A percentile compares a stretch with the other conserved stretches of the same genome.
Conservation (phyloP, 1,284 basidiomycete species). For the Stygiomarasmius scandens region DNA sequence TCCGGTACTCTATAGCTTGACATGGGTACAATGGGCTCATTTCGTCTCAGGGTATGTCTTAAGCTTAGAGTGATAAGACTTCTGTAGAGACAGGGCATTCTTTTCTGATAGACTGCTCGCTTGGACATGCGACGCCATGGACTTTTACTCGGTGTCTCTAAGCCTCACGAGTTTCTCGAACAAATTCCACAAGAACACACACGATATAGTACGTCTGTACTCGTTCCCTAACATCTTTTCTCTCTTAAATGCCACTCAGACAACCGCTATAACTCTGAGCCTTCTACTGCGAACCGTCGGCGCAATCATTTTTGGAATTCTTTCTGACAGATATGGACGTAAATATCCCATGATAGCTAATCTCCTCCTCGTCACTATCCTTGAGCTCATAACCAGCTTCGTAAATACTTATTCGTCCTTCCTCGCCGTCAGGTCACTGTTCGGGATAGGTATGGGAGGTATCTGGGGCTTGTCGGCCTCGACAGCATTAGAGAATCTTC, state of each 20-base stretch:
- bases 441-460: constrained; percentile 20
- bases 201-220: constrained; percentile 52
- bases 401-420: constrained; percentile 22
- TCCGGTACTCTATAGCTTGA: constrained; percentile 40
- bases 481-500: constrained; percentile 29
- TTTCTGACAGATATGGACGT: constrained; percentile 21
- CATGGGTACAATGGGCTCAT: constrained; percentile 53
- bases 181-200: constrained; percentile 52
- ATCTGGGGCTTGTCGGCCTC: constrained; percentile 15
- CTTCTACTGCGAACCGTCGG: constrained; percentile 88
- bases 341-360: constrained; percentile 23
- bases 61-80: constrained; percentile 8
- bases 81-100: neutral
- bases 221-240: constrained; percentile 2
- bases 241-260: constrained; percentile 40
- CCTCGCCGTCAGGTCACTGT: constrained; percentile 21
- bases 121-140: constrained; percentile 79
- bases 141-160: constrained; percentile 85
- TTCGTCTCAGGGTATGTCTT: constrained; percentile 60
- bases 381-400: constrained; percentile 23
- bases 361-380: constrained; percentile 18
- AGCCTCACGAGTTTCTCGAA: constrained; percentile 57
- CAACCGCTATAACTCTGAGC: constrained; percentile 89
- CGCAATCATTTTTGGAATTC: constrained; percentile 42
- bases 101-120: constrained; percentile 71